phyloP scores from a whole-genome alignment of 2,329 filamentous ascomycete genomes.

The Penicillium digitatum region DNA sequence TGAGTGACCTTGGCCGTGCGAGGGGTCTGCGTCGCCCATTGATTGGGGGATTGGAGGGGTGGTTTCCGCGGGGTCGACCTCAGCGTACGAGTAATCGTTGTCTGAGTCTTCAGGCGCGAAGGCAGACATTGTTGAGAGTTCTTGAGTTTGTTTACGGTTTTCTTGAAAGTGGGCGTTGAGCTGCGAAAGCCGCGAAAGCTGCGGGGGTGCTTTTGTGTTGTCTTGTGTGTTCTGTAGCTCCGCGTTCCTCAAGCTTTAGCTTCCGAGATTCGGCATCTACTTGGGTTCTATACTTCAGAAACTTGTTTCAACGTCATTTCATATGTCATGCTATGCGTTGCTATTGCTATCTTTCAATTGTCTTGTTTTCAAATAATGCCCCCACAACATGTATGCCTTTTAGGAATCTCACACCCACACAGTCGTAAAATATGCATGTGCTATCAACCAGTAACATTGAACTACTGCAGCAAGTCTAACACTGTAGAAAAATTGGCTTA shows the following conservation, averaged over 20 bases:
- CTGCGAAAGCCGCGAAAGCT: background rate
- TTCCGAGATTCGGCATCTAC: background rate
- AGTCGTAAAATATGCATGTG: background rate
- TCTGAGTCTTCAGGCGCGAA: slow-evolving; percentile 22
- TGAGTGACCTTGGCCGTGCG: slow-evolving; percentile 17
- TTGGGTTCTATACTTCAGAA: background rate
- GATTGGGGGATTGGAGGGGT: slow-evolving; percentile 18
- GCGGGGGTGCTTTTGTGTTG: background rate
- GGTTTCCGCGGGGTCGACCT: slow-evolving; percentile 16
- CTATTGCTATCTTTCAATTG: background rate
- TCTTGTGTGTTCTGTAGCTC: slow-evolving; percentile 1
- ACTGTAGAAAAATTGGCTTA: no score
- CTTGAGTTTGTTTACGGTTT: background rate
- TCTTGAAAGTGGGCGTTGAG: background rate
- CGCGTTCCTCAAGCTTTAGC: slow-evolving; percentile 1
- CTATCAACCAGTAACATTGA: background rate
- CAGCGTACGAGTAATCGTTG: slow-evolving; percentile 19
- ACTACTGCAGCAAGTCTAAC: no score
- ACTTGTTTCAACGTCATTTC: slow-evolving; percentile 1
- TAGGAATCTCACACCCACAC: background rate
- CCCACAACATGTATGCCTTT: background rate
- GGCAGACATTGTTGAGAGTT: slow-evolving; percentile 17
- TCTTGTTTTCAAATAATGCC: background rate
- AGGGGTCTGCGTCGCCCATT: slow-evolving; percentile 15
- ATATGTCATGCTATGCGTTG: background rate